A percentile compares a stretch with the other conserved stretches of the same genome.
These are phyloP conservation scores for Plasmodium vinckei DNA, from an alignment of 169 alveolate species.

Conservation along the genomic window DNA sequence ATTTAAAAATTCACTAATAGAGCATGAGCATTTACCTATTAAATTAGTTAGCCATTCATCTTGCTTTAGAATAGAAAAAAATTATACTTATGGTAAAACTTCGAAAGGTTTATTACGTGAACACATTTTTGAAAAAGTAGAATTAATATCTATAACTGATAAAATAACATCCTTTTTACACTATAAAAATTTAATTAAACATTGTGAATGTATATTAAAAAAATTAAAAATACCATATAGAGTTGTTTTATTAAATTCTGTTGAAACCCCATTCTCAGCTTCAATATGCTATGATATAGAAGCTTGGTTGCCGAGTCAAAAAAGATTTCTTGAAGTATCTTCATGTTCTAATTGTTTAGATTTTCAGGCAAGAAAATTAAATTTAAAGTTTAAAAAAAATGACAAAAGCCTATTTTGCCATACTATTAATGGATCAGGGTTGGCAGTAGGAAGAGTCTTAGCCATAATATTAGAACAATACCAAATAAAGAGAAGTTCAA, in stretches of 20 bases:
- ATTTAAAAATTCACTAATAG: conserved; percentile 69
- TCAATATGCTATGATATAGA: conserved; percentile 83
- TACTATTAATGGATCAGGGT: conserved; percentile 86
- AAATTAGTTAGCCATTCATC: conserved; percentile 80
- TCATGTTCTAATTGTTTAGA: conserved; percentile 84
- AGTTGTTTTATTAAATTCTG: conserved; percentile 78
- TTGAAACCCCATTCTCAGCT: conserved; percentile 79
- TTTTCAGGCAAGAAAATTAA: conserved; percentile 81
- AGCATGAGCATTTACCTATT: conserved; percentile 76
- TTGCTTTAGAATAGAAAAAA: conserved; percentile 84
- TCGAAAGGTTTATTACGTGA: conserved; percentile 85
- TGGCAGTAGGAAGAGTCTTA: conserved; percentile 85
- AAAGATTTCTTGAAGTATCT: conserved; percentile 84
- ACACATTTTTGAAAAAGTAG: conserved; percentile 86
- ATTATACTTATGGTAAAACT: conserved; percentile 81
- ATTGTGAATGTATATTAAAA: conserved; percentile 79
- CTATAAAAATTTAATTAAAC: conserved; percentile 80
- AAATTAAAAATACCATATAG: conserved; percentile 74
- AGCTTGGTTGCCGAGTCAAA: conserved; percentile 83
- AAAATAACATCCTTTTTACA: conserved; percentile 46
- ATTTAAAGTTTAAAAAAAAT: conserved; percentile 68
- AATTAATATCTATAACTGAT: conserved; percentile 79
- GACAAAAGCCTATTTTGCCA: conserved; percentile 71
- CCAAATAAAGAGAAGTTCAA: conserved; percentile 31
- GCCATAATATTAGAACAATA: conserved; percentile 84